phyloP scores from a whole-genome alignment of 2,329 filamentous ascomycete species.

The Ophiobolus disseminans region DNA sequence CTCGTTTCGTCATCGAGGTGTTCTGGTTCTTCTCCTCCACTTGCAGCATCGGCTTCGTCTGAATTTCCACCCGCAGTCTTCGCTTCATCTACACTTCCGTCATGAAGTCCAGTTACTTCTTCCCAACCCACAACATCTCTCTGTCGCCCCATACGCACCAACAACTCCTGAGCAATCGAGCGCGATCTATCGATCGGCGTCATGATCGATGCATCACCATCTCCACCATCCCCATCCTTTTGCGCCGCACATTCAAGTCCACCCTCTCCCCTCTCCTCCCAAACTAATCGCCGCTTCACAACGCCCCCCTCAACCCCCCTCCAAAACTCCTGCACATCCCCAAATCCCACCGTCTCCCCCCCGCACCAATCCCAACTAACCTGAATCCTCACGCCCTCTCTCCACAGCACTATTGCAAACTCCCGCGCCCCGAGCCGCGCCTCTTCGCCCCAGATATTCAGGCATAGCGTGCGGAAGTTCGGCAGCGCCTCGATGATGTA shows the following conservation, averaged over 20 bases:
- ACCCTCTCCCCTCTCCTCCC: not conserved
- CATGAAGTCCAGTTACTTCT: not conserved
- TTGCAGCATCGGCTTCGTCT: not conserved
- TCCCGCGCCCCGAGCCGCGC: constrained; percentile 11
- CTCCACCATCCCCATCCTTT: not conserved
- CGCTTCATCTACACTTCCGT: not conserved
- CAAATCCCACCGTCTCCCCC: constrained; percentile 7
- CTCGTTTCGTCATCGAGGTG: not conserved
- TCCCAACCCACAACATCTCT: too few relatives aligned
- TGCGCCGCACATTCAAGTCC: not conserved
- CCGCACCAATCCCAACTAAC: constrained; percentile 9
- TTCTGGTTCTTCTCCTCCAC: not conserved
- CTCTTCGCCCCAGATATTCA: constrained; percentile 27
- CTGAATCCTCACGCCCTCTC: constrained; percentile 13
- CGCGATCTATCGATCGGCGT: not conserved
- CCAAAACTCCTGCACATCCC: constrained; percentile 9
- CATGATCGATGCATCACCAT: not conserved
- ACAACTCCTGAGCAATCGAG: not conserved
- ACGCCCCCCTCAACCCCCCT: constrained; percentile 4
- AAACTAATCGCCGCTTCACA: not conserved
- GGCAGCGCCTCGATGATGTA: constrained; percentile 24
- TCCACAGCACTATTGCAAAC: constrained; percentile 18
- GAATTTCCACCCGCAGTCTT: too few relatives aligned
- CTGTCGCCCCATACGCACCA: not conserved
- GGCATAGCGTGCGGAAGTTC: constrained; percentile 19